Percentiles rank a stretch among this genome's conserved stretches.
These are phyloP conservation scores for Diplodia seriata DNA, from an alignment of 2,329 filamentous ascomycete genomes.

Conservation along the genomic window DNA sequence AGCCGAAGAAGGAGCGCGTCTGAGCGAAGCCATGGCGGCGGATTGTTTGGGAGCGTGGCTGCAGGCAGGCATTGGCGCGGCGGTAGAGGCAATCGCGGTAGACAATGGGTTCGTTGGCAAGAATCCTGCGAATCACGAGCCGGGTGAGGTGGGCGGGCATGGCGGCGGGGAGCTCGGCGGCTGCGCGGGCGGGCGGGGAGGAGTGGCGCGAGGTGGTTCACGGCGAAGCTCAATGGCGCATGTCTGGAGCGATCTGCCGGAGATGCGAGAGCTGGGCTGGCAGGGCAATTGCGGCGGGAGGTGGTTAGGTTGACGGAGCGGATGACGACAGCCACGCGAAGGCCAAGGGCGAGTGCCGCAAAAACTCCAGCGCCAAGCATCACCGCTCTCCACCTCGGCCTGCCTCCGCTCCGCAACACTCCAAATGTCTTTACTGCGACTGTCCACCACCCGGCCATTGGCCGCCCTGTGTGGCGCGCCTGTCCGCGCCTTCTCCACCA, in stretches of 20 bases:
- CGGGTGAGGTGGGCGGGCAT: constrained; percentile 69
- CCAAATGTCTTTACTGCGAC: constrained; percentile 19
- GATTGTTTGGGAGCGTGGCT: constrained; percentile 43
- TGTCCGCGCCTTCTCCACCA: constrained; percentile 17
- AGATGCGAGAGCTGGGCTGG: background rate
- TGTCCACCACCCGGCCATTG: background rate
- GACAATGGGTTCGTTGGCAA: constrained; percentile 58
- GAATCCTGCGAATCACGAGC: constrained; percentile 64
- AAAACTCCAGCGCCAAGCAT: constrained; percentile 30
- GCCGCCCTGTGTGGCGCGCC: constrained; percentile 1
- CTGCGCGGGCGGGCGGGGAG: background rate
- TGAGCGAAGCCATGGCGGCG: constrained; percentile 41
- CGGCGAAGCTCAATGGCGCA: constrained; percentile 14
- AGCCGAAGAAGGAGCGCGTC: constrained; percentile 66
- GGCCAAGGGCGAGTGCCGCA: constrained; percentile 11
- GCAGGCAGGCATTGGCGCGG: constrained; percentile 36
- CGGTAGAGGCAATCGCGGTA: constrained; percentile 54
- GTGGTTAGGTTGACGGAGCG: background rate
- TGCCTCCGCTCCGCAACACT: background rate
- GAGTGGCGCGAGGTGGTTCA: background rate
- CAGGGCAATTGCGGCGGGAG: constrained; percentile 2
- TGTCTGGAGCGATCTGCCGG: background rate
- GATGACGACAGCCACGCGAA: constrained; percentile 8
- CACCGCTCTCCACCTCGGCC: background rate
- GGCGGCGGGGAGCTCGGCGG: constrained; percentile 35